Base-by-base conservation (phyloP, 2,329 filamentous ascomycete species). In the Aspergillus tanneri region DNA sequence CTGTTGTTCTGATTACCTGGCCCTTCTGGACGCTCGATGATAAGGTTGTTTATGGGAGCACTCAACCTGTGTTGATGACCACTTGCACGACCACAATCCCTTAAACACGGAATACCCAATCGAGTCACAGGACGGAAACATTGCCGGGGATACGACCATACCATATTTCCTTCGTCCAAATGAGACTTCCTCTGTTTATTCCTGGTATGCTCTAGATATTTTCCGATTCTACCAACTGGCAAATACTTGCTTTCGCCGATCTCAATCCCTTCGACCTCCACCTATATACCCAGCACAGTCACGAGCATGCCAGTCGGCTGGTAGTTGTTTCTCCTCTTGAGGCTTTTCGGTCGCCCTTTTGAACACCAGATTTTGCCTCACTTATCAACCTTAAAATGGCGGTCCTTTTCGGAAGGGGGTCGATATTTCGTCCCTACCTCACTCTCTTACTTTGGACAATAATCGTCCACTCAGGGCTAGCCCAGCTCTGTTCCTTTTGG, bases 401-500 rank as follows among this genome's bases (percentile, higher is more conserved):
- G 32, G 42, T 43, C 43, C 40, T 22, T 44, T 32, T 25, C 16
- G 39, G 46, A 28, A 21, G 43, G 32, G 52, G 55, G 45, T 51
- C 46, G 28, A 27, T 53, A 9, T 32, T 39, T 47, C 54, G 49
- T 49, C 50, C 57, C 32, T 54, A 51, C 38, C 18, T 61, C 4
- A 25, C 62, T 22, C 24, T 63, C 19, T 7, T 59, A n/a, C n/a
- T 60, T 5, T 18, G 61, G n/a, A 41, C 55, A n/a, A 46, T 47
- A 16, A 25, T 62, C 3, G 40, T 61, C 3, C 61, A 54, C 16
- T 45, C 53, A 19, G 49, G 47, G 32, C 47, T 55, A 5, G 65
- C 66, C 34, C 63, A 68, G 39, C 56, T 67, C 34, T 71, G 68
- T 44, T 62, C 61, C 4, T 71, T 71, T 41, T 64, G 61, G 57